Evolutionary conservation across 495 filamentous ascomycete species (phyloP), one percentile per base, ranked within the genome.

Genomic region (Darksidea phi): DNA sequence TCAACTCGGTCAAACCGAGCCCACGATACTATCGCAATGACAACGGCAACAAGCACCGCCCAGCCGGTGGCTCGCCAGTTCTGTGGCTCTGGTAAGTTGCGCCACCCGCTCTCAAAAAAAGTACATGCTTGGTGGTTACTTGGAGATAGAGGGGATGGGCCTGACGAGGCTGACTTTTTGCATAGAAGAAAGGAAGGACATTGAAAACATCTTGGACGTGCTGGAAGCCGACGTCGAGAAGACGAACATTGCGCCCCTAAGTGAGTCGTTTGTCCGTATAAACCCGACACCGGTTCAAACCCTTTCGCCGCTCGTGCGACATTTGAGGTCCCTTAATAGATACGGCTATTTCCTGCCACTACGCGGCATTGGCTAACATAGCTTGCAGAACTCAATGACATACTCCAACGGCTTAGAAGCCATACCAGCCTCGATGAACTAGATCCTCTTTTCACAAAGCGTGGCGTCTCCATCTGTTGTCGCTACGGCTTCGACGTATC

Each of bases 401-500:
- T 48, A 18, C 45, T 48, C 45, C n/a, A 48, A 48, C n/a, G 45
- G 21, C 45, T 48, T 17, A 48, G 45, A 48, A 18, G 11, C 45
- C 45, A 48, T 48, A 48, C 45, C 45, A 48, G 45, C n/a, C 45
- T 24, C 45, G 21, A 18, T 48, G 45, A 24, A 18, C 17, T 48
- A 18, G 45, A 24, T 24, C 45, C 45, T 17, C 45, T 48, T 17
- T 18, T 17, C 21, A 48, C 45, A 24, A 48, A 48, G 21, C 45
- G 45, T 17, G 45, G 45, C n/a, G 21, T 48, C 45, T 48, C 45
- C n/a, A 24, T 48, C 45, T 24, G n/a, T 17, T 24, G n/a, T 18
- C 45, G 45, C 45, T 48, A 48, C 21, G 45, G n/a, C 45, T 48
- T 48, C 21, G 45, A 48, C 45, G n/a, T 24, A 48, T 17, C 45